A percentile compares a stretch with the other conserved stretches of the same genome.
Evolutionary conservation across 2,329 filamentous ascomycete genomes (phyloP).

Genomic region (Macrophomina phaseolina): DNA sequence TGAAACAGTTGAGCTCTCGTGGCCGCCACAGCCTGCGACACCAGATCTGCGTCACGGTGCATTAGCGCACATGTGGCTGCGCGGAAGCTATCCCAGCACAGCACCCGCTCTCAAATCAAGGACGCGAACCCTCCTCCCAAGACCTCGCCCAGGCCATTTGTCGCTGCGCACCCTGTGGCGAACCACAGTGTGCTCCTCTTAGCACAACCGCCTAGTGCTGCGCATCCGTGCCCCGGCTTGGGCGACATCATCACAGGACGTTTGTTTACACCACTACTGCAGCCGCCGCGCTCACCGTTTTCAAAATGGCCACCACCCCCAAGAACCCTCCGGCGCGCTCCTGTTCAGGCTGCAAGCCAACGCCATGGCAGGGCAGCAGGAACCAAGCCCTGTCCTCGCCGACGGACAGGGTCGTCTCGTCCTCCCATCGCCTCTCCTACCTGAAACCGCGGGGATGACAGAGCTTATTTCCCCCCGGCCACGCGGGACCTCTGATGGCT

Average conservation of each 20-base stretch:
- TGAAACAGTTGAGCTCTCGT: not conserved
- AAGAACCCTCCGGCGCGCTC: not conserved
- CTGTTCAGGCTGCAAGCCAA: not conserved
- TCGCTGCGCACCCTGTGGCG: not conserved
- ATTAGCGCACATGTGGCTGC: not conserved
- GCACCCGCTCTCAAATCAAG: not conserved
- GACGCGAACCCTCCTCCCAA: not conserved
- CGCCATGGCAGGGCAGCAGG: not conserved
- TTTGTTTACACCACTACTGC: not conserved
- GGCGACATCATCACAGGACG: not conserved
- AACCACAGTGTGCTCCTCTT: not conserved
- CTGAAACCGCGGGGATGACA: slow-evolving; percentile 23
- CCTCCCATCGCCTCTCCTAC: slow-evolving; percentile 20
- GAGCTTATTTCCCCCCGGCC: slow-evolving; percentile 17
- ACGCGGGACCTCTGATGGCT: not conserved
- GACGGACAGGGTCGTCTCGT: slow-evolving; percentile 6
- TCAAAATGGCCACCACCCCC: not conserved
- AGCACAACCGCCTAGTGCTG: slow-evolving; percentile 3
- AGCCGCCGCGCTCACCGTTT: not conserved
- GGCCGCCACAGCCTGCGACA: not conserved
- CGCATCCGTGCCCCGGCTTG: slow-evolving; percentile 2
- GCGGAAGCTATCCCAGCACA: not conserved
- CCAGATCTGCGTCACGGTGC: not conserved
- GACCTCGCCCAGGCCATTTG: not conserved
- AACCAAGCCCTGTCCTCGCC: slow-evolving; percentile 15